A percentile compares a stretch with the other conserved stretches of the same genome.
These are phyloP conservation scores for Cryptosporidium tyzzeri DNA, from an alignment of 169 alveolate genomes.

Conservation along the genomic window DNA sequence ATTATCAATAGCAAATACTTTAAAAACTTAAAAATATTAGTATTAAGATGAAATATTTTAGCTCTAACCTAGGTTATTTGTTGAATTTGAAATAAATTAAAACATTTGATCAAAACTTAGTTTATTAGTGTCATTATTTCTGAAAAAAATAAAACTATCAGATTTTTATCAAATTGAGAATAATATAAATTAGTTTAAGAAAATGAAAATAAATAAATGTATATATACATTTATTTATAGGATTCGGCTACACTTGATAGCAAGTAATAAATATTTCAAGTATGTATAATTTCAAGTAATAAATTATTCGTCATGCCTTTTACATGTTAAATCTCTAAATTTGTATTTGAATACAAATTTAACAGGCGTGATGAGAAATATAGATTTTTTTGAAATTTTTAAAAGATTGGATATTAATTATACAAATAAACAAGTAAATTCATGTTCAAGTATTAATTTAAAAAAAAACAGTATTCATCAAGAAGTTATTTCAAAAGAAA, in stretches of 20 bases:
- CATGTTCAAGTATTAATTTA: slow-evolving; percentile 46
- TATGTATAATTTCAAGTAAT: slow-evolving; percentile 74
- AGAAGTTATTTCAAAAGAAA: slow-evolving; percentile 1
- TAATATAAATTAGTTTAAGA: too few relatives aligned
- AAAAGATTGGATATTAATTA: slow-evolving; percentile 33
- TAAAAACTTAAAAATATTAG: too few relatives aligned
- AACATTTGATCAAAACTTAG: background rate
- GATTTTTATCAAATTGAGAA: background rate
- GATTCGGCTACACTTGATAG: slow-evolving; percentile 20
- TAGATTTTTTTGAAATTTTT: slow-evolving; percentile 47
- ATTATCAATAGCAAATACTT: background rate
- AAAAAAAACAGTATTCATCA: slow-evolving; percentile 35
- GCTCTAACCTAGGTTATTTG: background rate
- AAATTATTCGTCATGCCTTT: background rate
- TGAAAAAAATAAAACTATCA: background rate
- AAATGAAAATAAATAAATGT: background rate
- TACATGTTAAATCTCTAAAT: slow-evolving; percentile 46
- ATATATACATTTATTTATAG: background rate
- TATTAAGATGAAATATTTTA: background rate
- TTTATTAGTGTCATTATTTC: background rate
- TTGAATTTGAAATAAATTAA: background rate
- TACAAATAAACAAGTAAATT: slow-evolving; percentile 38
- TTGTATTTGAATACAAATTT: slow-evolving; percentile 15
- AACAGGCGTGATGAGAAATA: slow-evolving; percentile 54
- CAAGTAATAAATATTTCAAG: slow-evolving; percentile 63